These are phyloP conservation scores for Allium fistulosum DNA, from an alignment of 106 monocot species.

Conservation along the genomic window DNA sequence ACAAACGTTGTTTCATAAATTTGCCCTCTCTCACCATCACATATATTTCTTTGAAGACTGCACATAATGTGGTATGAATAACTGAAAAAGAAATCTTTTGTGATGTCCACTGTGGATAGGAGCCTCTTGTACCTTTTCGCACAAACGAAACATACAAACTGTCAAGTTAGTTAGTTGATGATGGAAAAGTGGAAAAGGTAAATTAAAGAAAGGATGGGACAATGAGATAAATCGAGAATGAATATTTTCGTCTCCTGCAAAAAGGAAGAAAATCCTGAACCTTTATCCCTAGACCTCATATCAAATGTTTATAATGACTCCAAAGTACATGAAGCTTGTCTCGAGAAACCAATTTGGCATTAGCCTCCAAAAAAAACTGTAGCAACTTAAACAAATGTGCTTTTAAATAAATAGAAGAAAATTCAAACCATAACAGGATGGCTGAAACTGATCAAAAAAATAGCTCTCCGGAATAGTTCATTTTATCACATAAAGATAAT, in stretches of 20 bases:
- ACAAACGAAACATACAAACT: slow-evolving; percentile 19
- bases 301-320: slow-evolving; percentile 15
- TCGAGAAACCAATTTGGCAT: slow-evolving; percentile 15
- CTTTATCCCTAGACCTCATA: slow-evolving; percentile 12
- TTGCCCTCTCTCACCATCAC: slow-evolving; percentile 37
- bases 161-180: slow-evolving; percentile 2
- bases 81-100: slow-evolving; percentile 99
- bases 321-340: slow-evolving; percentile 20
- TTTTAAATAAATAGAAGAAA: background rate
- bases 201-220: background rate
- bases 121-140: slow-evolving; percentile 89
- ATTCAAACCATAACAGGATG: too few species aligned
- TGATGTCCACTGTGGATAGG: slow-evolving; percentile 79
- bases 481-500: too few species aligned
- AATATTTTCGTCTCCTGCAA: background rate
- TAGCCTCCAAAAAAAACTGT: slow-evolving; percentile 11
- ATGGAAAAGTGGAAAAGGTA: slow-evolving; percentile 1
- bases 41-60: slow-evolving; percentile 85
- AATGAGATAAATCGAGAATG: too few species aligned
- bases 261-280: slow-evolving; percentile 3
- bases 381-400: slow-evolving; percentile 2
- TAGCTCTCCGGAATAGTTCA: too few species aligned
- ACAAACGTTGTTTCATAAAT: slow-evolving; percentile 96
- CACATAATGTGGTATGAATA: slow-evolving; percentile 93
- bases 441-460: too few species aligned